Evolutionary conservation across 371 early-diverging fungal species (phyloP), one percentile per base, ranked within the genome.

Genomic region (Mortierella polycephala): DNA sequence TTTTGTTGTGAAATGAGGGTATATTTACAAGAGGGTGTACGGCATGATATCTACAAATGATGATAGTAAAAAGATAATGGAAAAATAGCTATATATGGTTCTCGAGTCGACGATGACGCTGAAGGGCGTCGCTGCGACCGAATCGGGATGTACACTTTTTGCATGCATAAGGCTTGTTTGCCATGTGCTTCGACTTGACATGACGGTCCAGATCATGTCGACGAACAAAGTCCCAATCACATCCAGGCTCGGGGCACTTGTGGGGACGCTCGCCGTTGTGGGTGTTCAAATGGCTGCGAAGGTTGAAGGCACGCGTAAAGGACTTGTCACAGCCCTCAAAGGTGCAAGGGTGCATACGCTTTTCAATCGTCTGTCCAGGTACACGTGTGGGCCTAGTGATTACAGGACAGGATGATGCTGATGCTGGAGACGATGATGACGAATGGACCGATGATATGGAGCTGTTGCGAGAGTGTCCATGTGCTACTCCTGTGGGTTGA

Each of bases 151-250:
- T 63, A 62, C 77, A 76, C 50, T 68, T 67, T 18, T 62, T 63
- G 68, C 77, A 76, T 13, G 77, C 77, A 41, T 76, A 76, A 11
- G 77, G 77, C 71, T 76, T 76, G 68, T 76, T 71, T 18, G 77
- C 67, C 71, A 76, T 60, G 54, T 76, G 77, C 64, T 76, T 76
- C 14, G 77, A 76, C 61, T 76, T 71, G 64, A 71, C 59, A 49
- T 96, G 96, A 20, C 97, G 84, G 73, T 94, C 94, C 62, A 95
- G 83, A 83, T 96, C 93, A 71, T 93, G 92, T 55, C 88, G 89
- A 1, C 93, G 86, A 9, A 89, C 87, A 85, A 94, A 93, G 14
- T 86, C 83, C 63, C 84, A 82, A 9, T 82, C 71, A 68, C 93
- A 94, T 23, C 83, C 82, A 10, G 82, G 54, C 68, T 92, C 92